Base-by-base conservation (phyloP, 139 green algal genomes). In the Chlorella vulgaris region DNA sequence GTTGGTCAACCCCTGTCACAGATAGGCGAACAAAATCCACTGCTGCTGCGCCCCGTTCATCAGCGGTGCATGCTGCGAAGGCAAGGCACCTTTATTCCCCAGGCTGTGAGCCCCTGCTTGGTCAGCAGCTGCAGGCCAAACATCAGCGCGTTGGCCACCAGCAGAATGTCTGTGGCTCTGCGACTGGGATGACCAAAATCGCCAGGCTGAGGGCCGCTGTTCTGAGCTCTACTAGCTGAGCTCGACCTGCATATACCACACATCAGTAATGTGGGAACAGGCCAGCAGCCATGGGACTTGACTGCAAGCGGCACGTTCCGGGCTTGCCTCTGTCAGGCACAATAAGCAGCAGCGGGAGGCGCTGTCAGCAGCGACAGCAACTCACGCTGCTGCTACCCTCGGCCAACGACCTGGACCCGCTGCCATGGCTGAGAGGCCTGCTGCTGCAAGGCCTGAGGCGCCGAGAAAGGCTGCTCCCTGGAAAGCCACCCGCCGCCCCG, bases 111-210 rank as follows among this genome's bases (percentile, higher is more conserved):
- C 2, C 26, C 6, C 38, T 81, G 43, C 28, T 80, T 65, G 2
- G 83, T 68, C 8, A 81, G 31, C 19, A 69, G 31, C 55, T 89
- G 83, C 35, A 69, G 51, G 2, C 62, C 83, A 38, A 80, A 87
- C 15, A 82, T 26, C 3, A 81, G 40, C 21, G 53, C 50, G 43
- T 89, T 88, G 7, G 73, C 43, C 0, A 84, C 35, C 21, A 89
- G 55, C 26, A 87, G 83, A 15, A 60, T 35, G 58, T 89, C 86
- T 3, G 81, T 86, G 4, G 80, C n/a, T 7, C 84, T 61, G 18
- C 84, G 76, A 0, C 21, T 6, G 1, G 84, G 76, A 38, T 74
- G 29, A 6, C 86, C 80, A 86, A 89, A 88, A 6, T 80, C 66
- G 35, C 75, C 66, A 0, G 53, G 73, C 50, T 26, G 35, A 7